phyloP scores from a whole-genome alignment of 169 alveolate species.

The Plasmodium gonderi region DNA sequence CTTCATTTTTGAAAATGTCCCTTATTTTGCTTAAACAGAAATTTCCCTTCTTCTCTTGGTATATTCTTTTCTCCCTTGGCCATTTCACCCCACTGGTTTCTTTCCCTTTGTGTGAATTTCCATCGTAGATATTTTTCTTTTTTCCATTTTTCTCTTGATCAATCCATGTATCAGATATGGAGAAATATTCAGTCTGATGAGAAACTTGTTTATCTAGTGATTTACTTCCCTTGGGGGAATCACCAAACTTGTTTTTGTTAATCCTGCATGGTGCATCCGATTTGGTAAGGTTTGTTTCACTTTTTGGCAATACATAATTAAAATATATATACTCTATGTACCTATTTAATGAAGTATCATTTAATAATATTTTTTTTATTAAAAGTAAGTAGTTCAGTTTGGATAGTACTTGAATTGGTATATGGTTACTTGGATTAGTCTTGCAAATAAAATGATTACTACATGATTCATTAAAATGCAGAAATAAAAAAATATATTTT shows the following conservation, averaged over 20 bases:
- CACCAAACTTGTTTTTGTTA: neutral
- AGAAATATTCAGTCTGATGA: neutral
- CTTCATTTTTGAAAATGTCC: neutral
- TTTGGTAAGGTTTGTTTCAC: neutral
- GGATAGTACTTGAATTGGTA: slow-evolving; percentile 28
- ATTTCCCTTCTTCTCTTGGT: neutral
- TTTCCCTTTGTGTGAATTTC: neutral
- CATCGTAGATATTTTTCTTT: neutral
- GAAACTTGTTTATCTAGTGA: no score
- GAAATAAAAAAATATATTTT: slow-evolving; percentile 30
- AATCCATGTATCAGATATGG: neutral
- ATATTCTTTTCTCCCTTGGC: neutral
- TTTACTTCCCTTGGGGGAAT: neutral
- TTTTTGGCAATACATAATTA: slow-evolving; percentile 8
- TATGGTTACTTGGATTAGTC: slow-evolving; percentile 15
- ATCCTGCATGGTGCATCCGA: neutral
- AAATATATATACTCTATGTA: neutral
- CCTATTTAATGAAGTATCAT: slow-evolving; percentile 28
- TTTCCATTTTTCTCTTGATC: neutral
- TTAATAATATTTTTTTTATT: slow-evolving; percentile 15
- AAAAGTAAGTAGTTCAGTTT: slow-evolving; percentile 55
- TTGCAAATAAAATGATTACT: slow-evolving; percentile 34
- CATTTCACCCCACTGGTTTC: neutral
- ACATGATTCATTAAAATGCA: slow-evolving; percentile 18
- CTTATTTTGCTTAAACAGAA: neutral